These are phyloP conservation scores for Talaromyces ruber DNA, from an alignment of 495 filamentous ascomycete genomes.

Conservation along the genomic window DNA sequence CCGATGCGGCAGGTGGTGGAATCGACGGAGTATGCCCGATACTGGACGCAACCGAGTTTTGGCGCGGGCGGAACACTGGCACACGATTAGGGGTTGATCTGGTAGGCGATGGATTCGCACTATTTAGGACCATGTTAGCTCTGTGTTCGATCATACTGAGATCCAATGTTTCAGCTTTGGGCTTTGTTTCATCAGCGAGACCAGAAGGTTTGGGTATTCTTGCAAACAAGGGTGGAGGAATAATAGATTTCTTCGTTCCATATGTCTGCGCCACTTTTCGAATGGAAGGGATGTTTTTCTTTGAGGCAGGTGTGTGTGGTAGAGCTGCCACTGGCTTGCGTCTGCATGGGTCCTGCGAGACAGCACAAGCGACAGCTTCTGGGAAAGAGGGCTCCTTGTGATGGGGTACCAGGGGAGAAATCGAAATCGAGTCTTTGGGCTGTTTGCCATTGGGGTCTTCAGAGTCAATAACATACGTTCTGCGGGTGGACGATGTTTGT, in stretches of 20 bases:
- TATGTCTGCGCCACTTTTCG: background rate
- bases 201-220: background rate
- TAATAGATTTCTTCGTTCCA: background rate
- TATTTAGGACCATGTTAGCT: slow-evolving; percentile 15
- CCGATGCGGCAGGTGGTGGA: slow-evolving; percentile 39
- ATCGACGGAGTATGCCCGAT: slow-evolving; percentile 45
- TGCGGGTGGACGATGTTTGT: slow-evolving; percentile 12
- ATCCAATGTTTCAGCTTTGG: slow-evolving; percentile 7
- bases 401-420: slow-evolving; percentile 14
- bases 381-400: background rate
- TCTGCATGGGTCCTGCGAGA: background rate
- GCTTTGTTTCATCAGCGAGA: background rate
- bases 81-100: slow-evolving; percentile 24
- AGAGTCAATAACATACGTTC: slow-evolving; percentile 5
- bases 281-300: background rate
- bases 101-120: slow-evolving; percentile 17
- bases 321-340: background rate
- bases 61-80: slow-evolving; percentile 9
- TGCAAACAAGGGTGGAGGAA: background rate
- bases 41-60: slow-evolving; percentile 35
- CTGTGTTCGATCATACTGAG: slow-evolving; percentile 12
- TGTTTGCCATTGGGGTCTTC: slow-evolving; percentile 11
- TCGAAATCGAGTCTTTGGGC: background rate
- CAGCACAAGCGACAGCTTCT: background rate
- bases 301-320: background rate